Evolutionary conservation across 2,329 filamentous ascomycete genomes (phyloP), one percentile per base, ranked within the genome.

Genomic region (Alternaria rosae): DNA sequence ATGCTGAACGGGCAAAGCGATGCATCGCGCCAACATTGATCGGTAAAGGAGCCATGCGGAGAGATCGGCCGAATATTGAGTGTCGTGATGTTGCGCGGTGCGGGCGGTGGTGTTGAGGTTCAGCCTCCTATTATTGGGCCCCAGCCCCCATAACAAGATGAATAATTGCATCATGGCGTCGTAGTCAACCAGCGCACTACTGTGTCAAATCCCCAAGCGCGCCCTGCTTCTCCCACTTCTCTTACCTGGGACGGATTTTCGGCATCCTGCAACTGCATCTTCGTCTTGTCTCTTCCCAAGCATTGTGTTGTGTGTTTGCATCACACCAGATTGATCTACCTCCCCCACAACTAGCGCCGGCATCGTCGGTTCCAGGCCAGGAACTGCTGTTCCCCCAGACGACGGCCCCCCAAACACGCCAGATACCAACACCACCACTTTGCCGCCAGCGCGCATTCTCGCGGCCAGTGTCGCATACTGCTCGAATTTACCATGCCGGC

Each of bases 161-260:
- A 53, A 44, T 52, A 61, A 73, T 76, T 73, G 72, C 73, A 76
- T 76, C 72, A 76, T 71, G 69, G 45, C 57, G 61, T 67, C 65
- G 66, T 69, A 59, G 66, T 48, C 61, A 60, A 54, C 53, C 54
- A 57, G 25, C 44, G 56, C 65, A 67, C 54, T 51, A 58, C 61
- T 56, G 48, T 54, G 52, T 54, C 63, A 57, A 59, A 57, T 68
- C 60, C 67, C 65, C 62, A 57, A 63, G 56, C 54, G 42, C 54
- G 47, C 51, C 48, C 54, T 47, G 67, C 60, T 44, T 59, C 56
- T 54, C 47, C 52, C 59, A 43, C 58, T 8, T 41, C 50, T 51
- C 57, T 59, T 55, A 25, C 42, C 23, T 44, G 48, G 55, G 47
- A 43, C 60, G 11, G 13, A 48, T 57, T 53, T n/a, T 61, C 35